Evolutionary conservation across 2,329 filamentous ascomycete genomes (phyloP), one percentile per base, ranked within the genome.

Genomic region (Botrytis pseudocinerea): DNA sequence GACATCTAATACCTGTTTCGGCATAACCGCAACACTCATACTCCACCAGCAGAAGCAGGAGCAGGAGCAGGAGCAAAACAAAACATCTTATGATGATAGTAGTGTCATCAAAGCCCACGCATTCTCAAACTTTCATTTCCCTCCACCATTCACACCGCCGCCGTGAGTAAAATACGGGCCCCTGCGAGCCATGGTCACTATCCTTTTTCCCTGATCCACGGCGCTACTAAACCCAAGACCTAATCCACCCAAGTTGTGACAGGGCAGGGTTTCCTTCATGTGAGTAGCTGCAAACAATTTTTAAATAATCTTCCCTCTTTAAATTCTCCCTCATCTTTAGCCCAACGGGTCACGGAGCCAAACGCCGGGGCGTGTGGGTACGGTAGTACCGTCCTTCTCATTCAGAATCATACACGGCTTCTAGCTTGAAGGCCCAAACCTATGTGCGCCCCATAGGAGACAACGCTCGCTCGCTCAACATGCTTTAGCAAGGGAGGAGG

Each of bases 271-370:
- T 69, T 59, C 18, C 62, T 54, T 71, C 74, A 75, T 76, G 74
- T 74, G 72, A 74, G 63, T n/a, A 18, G 42, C 69, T 74, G 73
- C 74, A 71, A 73, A 74, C 48, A 73, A 73, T 73, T 73, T 60
- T 54, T 40, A 60, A 70, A 71, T 54, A 42, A 69, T 44, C 59
- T 28, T 54, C 66, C 44, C 71, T 70, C 44, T 63, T 18, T 18
- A n/a, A 69, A 48, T 48, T 60, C 32, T 60, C 48, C 44, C 64
- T 59, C 54, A 28, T 62, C 9, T 68, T 72, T 72, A 72, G 70
- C 71, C 73, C 69, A 73, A 76, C 75, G 74, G 75, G 70, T 70
- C 72, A 75, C 74, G 75, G 75, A 74, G 73, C 54, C 74, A 76
- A 76, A 70, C 76, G 75, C 76, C 75, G 76, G 75, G 72, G 71